Base-by-base conservation (phyloP, 2,329 filamentous ascomycete genomes). In the Colletotrichum sublineola region DNA sequence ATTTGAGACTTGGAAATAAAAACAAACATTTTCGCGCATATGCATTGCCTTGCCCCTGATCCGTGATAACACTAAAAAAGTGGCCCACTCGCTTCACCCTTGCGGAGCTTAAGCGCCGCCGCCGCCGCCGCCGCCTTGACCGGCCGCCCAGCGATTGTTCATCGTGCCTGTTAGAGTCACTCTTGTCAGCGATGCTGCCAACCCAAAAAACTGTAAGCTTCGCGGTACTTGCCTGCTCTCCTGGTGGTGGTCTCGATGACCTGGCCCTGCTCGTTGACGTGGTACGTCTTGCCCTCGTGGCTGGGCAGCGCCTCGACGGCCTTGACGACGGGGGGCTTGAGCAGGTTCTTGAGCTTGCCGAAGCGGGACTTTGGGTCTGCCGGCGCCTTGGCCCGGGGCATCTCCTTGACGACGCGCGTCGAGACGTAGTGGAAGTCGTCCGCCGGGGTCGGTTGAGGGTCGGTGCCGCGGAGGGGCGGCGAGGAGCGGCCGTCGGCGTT, bases 241-340 rank as follows among this genome's bases (percentile, higher is more conserved):
- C 46, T 42, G 2, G 65, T 62, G 2, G 73, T 74, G 2, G 71
- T 74, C 42, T 73, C 63, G 38, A 74, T 73, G 44, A 73, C 52
- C 14, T 48, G 44, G 14, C 71, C 73, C 63, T 73, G 44, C 40
- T 73, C 66, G 57, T 74, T 44, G 11, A 73, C 40, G n/a, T 70
- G 71, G 50, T 74, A 74, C 18, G 71, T 64, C 67, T 74, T 74
- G n/a, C 67, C 67, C 53, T 74, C 73, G 6, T 55, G n/a, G 46
- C 12, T 68, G 0, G 73, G 71, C 52, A 74, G 66, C 38, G 63
- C 58, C 18, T 71, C 73, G 1, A 62, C 50, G 0, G 73, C 73
- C 55, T 71, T 71, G 24, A 71, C 73, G 24, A 61, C 73, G 31
- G 71, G 71, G 5, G 73, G 63, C 55, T 71, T 74, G 50, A 74